Evolutionary conservation across 1,284 basidiomycete genomes (phyloP).

Genomic region (Ceratobasidium sp.): DNA sequence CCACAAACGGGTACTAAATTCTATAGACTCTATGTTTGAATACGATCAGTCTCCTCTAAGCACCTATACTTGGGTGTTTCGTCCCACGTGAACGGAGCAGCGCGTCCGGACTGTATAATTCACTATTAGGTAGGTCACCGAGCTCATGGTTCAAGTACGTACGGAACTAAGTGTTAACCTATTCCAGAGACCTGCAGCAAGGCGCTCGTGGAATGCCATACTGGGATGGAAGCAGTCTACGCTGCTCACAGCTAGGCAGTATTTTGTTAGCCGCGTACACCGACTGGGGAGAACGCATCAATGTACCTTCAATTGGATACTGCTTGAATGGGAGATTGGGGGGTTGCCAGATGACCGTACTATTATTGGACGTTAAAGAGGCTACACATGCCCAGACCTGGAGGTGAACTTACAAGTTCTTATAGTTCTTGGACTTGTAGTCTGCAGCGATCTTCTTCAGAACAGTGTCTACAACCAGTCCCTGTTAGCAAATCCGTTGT

Average conservation of each 20-base stretch:
- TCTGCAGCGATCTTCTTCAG: slow-evolving; percentile 54
- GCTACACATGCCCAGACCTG: too few relatives aligned
- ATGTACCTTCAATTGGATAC: slow-evolving; percentile 55
- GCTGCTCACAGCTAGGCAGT: slow-evolving; percentile 54
- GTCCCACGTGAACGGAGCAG: slow-evolving; percentile 27
- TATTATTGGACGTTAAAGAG: slow-evolving; percentile 1
- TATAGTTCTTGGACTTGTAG: slow-evolving; percentile 54
- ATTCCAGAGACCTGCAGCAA: slow-evolving; percentile 60
- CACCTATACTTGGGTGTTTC: slow-evolving; percentile 34
- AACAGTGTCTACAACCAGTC: slow-evolving; percentile 52
- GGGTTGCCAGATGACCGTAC: slow-evolving; percentile 56
- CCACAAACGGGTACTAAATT: too few relatives aligned
- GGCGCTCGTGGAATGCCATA: slow-evolving; percentile 55
- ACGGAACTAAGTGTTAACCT: slow-evolving; percentile 52
- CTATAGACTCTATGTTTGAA: slow-evolving; percentile 7
- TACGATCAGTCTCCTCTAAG: slow-evolving; percentile 27
- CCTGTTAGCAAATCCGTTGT: not conserved
- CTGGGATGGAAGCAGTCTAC: slow-evolving; percentile 61
- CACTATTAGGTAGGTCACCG: not conserved
- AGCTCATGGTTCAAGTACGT: not conserved
- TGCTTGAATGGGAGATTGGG: slow-evolving; percentile 56
- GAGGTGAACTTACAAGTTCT: slow-evolving; percentile 53
- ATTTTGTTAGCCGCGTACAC: too few relatives aligned
- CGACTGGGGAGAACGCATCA: too few relatives aligned
- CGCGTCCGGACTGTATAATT: slow-evolving; percentile 7